A percentile compares a stretch with the other conserved stretches of the same genome.
Conservation (phyloP, 2,329 filamentous ascomycete genomes). For the Fusarium buharicum region DNA sequence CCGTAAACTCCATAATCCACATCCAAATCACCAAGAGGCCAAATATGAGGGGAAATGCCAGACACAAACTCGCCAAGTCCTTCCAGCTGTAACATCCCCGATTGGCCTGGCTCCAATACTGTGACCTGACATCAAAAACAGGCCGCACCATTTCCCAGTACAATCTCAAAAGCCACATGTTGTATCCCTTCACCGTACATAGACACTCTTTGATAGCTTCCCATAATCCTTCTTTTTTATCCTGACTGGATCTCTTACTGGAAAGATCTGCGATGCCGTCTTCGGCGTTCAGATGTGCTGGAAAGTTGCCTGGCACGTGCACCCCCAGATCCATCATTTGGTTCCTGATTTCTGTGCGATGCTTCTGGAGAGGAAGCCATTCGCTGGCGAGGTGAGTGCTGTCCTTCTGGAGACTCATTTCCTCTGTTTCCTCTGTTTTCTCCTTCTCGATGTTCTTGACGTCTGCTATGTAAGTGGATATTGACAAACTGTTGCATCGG, state of each 20-base stretch:
- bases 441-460: background rate
- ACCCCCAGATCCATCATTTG: slow-evolving; percentile 18
- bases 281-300: slow-evolving; percentile 39
- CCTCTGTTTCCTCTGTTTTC: background rate
- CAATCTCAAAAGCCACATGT: slow-evolving; percentile 33
- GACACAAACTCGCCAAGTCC: slow-evolving; percentile 41
- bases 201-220: slow-evolving; percentile 21
- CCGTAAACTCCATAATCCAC: slow-evolving; percentile 44
- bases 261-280: slow-evolving; percentile 48
- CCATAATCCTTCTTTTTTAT: slow-evolving; percentile 18
- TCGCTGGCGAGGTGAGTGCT: background rate
- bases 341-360: slow-evolving; percentile 1
- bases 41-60: slow-evolving; percentile 46
- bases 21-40: slow-evolving; percentile 38
- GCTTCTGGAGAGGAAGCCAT: slow-evolving; percentile 2
- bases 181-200: slow-evolving; percentile 9
- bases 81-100: slow-evolving; percentile 38
- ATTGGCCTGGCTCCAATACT: slow-evolving; percentile 48
- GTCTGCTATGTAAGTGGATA: slow-evolving; percentile 40
- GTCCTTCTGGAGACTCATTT: background rate
- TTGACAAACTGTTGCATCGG: slow-evolving; percentile 43
- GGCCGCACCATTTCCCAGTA: slow-evolving; percentile 54
- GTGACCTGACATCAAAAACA: slow-evolving; percentile 53
- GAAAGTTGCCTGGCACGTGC: slow-evolving; percentile 46
- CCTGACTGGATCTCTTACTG: slow-evolving; percentile 13